phyloP scores from a whole-genome alignment of 805 yeast species.

The Jamesozyma spencerorum region DNA sequence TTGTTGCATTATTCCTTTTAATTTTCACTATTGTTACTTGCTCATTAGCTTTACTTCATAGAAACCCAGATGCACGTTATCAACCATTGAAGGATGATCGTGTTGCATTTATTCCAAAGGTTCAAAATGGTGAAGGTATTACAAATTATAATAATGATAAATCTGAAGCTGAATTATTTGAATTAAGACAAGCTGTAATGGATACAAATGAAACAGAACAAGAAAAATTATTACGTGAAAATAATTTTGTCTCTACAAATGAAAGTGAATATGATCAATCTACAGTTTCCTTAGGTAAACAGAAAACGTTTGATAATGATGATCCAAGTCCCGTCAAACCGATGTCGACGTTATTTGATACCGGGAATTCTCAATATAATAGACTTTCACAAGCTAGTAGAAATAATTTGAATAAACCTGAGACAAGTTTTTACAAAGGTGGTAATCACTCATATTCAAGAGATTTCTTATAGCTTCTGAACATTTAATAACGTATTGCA shows the following conservation, averaged over 20 bases:
- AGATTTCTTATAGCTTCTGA: conserved; percentile 6
- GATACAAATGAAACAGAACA: conserved; percentile 29
- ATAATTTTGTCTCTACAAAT: conserved; percentile 8
- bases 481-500: too few species aligned
- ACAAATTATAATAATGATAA: conserved; percentile 17
- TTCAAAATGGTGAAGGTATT: conserved; percentile 30
- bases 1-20: conserved; percentile 70
- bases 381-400: too few species aligned
- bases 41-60: conserved; percentile 69
- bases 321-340: conserved; percentile 13
- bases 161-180: conserved; percentile 28
- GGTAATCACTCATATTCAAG: conserved; percentile 11
- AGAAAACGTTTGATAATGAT: not conserved
- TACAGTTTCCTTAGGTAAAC: conserved; percentile 4
- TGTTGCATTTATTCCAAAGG: conserved; percentile 81
- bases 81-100: conserved; percentile 96
- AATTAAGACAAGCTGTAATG: conserved; percentile 31
- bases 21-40: conserved; percentile 85
- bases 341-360: conserved; percentile 23
- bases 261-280: too few species aligned
- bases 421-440: conserved; percentile 23
- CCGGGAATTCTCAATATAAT: not conserved
- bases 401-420: conserved; percentile 21
- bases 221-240: conserved; percentile 20
- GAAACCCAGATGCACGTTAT: conserved; percentile 91